Percentiles rank a stretch among this genome's conserved stretches.
Evolutionary conservation across 2,329 filamentous ascomycete species (phyloP).

Genomic region (Colletotrichum sidae): DNA sequence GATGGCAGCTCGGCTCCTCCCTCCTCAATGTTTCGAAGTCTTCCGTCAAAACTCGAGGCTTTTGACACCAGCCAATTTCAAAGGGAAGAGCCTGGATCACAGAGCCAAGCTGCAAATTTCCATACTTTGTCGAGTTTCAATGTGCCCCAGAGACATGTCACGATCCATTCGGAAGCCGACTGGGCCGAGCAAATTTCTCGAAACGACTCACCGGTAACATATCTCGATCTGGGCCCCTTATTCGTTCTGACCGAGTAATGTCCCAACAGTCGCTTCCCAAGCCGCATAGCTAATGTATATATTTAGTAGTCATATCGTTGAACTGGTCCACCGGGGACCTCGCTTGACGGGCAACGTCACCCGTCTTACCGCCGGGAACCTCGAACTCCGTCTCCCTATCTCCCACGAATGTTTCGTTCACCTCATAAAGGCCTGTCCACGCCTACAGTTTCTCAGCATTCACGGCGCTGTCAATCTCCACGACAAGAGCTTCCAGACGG

Average conservation of each 20-base stretch:
- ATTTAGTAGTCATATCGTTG: not conserved
- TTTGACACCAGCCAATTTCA: no score
- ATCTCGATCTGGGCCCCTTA: not conserved
- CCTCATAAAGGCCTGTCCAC: not conserved
- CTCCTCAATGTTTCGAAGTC: no score
- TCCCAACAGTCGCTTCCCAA: not conserved
- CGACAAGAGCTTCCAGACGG: not conserved
- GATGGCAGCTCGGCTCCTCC: no score
- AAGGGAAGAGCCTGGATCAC: no score
- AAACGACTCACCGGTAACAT: no score
- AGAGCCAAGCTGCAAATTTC: no score
- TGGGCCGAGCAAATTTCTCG: no score
- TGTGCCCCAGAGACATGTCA: no score
- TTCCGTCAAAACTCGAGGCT: no score
- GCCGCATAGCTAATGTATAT: not conserved
- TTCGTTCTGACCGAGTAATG: not conserved
- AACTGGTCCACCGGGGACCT: not conserved
- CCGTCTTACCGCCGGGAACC: constrained; percentile 10
- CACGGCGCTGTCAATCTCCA: not conserved
- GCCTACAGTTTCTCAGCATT: constrained; percentile 6
- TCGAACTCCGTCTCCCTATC: not conserved
- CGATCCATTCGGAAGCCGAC: no score
- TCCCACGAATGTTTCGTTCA: not conserved
- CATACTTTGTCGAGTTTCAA: no score
- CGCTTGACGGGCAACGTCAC: not conserved